phyloP scores from a whole-genome alignment of 2,329 filamentous ascomycete species.

The Aspergillus aculeatus region DNA sequence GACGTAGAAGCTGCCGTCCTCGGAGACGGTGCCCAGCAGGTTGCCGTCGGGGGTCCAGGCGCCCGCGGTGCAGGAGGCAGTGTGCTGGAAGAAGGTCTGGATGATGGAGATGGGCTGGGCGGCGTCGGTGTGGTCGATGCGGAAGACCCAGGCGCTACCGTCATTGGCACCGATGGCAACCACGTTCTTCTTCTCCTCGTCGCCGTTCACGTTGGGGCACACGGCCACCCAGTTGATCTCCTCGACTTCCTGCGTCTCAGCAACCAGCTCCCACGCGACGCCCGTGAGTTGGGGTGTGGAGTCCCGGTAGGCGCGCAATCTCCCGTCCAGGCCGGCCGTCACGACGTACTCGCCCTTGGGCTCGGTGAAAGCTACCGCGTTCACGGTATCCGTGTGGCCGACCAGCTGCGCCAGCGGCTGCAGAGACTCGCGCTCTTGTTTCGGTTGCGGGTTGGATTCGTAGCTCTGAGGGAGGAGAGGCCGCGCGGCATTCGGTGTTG shows the following conservation, averaged over 20 bases:
- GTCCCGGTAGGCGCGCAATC: slow-evolving; percentile 68
- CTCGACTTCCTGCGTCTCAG: slow-evolving; percentile 82
- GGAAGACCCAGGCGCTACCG: slow-evolving; percentile 94
- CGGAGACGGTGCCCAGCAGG: slow-evolving; percentile 81
- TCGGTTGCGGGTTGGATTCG: slow-evolving; percentile 63
- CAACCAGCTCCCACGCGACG: slow-evolving; percentile 64
- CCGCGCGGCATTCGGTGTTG: slow-evolving; percentile 56
- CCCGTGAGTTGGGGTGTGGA: slow-evolving; percentile 48
- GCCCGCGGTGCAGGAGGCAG: slow-evolving; percentile 79
- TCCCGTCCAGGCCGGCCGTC: slow-evolving; percentile 85
- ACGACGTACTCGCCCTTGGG: slow-evolving; percentile 80
- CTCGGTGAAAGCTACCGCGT: slow-evolving; percentile 78
- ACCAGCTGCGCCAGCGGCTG: slow-evolving; percentile 70
- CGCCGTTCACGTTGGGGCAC: slow-evolving; percentile 62
- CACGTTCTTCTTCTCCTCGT: slow-evolving; percentile 67
- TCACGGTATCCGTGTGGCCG: slow-evolving; percentile 91
- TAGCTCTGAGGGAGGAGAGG: slow-evolving; percentile 77
- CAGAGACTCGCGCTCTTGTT: slow-evolving; percentile 60
- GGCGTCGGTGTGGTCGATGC: slow-evolving; percentile 67
- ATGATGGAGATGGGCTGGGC: slow-evolving; percentile 71
- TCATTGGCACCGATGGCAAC: slow-evolving; percentile 85
- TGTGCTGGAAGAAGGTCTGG: slow-evolving; percentile 91
- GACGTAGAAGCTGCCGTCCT: slow-evolving; percentile 85
- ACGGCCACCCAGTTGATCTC: slow-evolving; percentile 88
- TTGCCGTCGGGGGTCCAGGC: slow-evolving; percentile 86